A percentile compares a stretch with the other conserved stretches of the same genome.
These are phyloP conservation scores for Dictyostelium capitatum DNA, from an alignment of 78 protist species.

Conservation along the genomic window DNA sequence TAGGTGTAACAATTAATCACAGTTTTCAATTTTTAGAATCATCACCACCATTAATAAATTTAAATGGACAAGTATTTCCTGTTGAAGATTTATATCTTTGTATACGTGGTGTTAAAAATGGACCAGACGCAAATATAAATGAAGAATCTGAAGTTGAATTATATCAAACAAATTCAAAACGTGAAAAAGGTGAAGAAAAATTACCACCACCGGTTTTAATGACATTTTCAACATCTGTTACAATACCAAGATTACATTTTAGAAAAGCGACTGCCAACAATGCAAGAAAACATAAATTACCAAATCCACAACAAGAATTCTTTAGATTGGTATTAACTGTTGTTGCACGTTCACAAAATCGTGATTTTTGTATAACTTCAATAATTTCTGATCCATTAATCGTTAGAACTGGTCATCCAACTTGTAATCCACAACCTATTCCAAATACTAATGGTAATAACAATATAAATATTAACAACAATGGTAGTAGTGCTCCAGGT, in stretches of 20 bases:
- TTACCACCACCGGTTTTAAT: constrained; percentile 44
- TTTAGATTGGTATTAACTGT: constrained; percentile 64
- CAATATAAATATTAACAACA: background rate
- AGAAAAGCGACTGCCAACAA: constrained; percentile 78
- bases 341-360: constrained; percentile 45
- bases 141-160: constrained; percentile 61
- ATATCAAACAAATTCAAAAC: constrained; percentile 77
- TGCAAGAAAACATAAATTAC: constrained; percentile 71
- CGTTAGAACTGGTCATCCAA: constrained; percentile 78
- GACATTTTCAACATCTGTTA: constrained; percentile 6
- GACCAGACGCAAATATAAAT: background rate
- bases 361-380: constrained; percentile 36
- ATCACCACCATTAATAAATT: constrained; percentile 15
- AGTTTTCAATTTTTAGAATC: constrained; percentile 42
- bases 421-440: background rate
- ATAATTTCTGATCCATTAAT: constrained; percentile 71
- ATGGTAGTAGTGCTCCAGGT: background rate
- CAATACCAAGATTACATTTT: constrained; percentile 76
- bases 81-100: constrained; percentile 39
- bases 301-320: constrained; percentile 81
- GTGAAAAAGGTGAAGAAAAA: constrained; percentile 69
- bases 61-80: constrained; percentile 5
- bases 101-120: constrained; percentile 58
- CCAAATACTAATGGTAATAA: background rate
- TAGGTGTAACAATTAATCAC: constrained; percentile 42